phyloP scores from a whole-genome alignment of 2,329 filamentous ascomycete species.

The Aspergillus ustus region DNA sequence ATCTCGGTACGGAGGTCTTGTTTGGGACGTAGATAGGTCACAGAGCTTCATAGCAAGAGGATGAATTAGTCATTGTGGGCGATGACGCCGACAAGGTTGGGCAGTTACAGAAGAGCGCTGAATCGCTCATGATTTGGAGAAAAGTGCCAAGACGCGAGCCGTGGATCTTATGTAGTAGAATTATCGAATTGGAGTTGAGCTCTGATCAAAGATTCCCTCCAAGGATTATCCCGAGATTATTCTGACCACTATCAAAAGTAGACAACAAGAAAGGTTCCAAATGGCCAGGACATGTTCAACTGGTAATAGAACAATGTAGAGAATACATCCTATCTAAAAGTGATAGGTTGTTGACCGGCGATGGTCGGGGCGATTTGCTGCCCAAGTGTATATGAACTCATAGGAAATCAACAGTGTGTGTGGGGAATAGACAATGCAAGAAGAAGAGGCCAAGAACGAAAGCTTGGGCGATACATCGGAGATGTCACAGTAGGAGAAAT shows the following conservation, averaged over 20 bases:
- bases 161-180: neutral
- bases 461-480: neutral
- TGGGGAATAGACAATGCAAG: constrained; percentile 6
- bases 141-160: constrained; percentile 11
- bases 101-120: constrained; percentile 4
- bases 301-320: neutral
- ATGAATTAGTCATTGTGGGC: constrained; percentile 9
- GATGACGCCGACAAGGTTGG: constrained; percentile 7
- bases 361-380: neutral
- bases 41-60: constrained; percentile 24
- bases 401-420: constrained; percentile 2
- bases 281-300: too few species aligned
- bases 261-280: neutral
- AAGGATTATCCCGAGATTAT: neutral
- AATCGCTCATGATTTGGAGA: neutral
- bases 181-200: neutral
- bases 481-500: neutral
- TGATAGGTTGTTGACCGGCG: neutral
- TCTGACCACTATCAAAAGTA: neutral
- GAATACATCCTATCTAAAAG: constrained; percentile 2
- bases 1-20: constrained; percentile 30
- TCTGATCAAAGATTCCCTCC: neutral
- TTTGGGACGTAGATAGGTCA: constrained; percentile 26
- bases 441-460: neutral
- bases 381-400: neutral